Base-by-base conservation (phyloP, 2,329 filamentous ascomycete genomes). In the Phialophora tarda region DNA sequence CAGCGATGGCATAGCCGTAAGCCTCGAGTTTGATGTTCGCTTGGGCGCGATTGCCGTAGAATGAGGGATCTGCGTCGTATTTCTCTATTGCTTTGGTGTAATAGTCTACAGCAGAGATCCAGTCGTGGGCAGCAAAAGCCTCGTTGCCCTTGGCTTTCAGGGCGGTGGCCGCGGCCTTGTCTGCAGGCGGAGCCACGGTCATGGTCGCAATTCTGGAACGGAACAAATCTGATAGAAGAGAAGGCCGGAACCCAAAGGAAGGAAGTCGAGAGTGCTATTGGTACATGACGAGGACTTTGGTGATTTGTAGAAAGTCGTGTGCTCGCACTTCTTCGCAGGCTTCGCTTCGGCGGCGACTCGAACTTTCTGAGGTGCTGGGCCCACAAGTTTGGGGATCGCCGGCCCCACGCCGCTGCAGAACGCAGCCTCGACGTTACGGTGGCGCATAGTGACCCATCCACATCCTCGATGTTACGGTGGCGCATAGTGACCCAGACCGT, bases 121-220 rank as follows among this genome's bases (percentile, higher is more conserved):
- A 99, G 82, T 98, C 91, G 75, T 97, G 92, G 34, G 88, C 84
- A 64, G 89, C 88, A 80, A 98, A 98, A 61, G 93, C 93, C 76
- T 93, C 91, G 81, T 99, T 99, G 77, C 95, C 95, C 79, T 96
- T 86, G 79, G 96, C 90, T 83, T 99, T 99, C 73, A 96, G 83
- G 76, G 89, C 90, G 72, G 88, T 86, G 60, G 94, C 94, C 78
- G 91, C 88, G 77, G 91, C 88, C 74, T 77, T 72, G 60, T 80
- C 79, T 60, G 79, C 68, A 60, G 79, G 77, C 70, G 72, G 76
- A 71, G 78, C 78, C 78, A 81, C 81, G 59, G 63, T 66, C 55
- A 51, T 48, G 53, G 50, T 32, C 66, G 30, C n/a, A 30, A 28
- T 11, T 17, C 38, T 30, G 30, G 54, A n/a, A 24, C 7, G 50